phyloP scores from a whole-genome alignment of 2,329 filamentous ascomycete genomes.

The Fusarium scirpi region DNA sequence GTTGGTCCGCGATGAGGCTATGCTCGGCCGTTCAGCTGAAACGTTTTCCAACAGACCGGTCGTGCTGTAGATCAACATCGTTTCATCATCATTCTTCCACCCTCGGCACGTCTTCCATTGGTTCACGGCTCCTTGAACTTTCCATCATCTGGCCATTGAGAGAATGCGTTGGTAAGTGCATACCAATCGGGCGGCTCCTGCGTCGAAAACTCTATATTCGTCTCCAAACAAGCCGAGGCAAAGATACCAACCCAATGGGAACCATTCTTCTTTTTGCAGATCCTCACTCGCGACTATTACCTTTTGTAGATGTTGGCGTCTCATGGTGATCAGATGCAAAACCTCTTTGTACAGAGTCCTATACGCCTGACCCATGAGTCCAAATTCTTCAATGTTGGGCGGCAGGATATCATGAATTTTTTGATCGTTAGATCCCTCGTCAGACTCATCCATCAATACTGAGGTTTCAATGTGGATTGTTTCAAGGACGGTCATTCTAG shows the following conservation, averaged over 20 bases:
- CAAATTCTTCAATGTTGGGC: not conserved
- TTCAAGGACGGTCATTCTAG: not conserved
- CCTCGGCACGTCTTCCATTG: not conserved
- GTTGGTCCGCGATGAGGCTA: not conserved
- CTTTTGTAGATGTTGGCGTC: not conserved
- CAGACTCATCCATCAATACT: not conserved
- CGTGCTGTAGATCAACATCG: not conserved
- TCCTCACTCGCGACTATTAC: not conserved
- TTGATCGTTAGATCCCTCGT: not conserved
- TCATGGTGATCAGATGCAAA: not conserved
- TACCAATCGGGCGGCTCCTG: not conserved
- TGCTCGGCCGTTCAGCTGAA: not conserved
- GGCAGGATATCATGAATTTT: not conserved
- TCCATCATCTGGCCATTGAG: not conserved
- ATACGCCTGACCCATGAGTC: not conserved
- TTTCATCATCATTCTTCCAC: not conserved
- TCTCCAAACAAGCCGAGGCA: not conserved
- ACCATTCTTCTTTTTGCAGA: not conserved
- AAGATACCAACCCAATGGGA: accelerated
- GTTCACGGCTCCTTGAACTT: not conserved
- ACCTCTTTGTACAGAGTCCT: not conserved
- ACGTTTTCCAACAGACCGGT: not conserved
- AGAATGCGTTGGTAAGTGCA: not conserved
- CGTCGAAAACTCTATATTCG: not conserved
- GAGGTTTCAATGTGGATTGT: not conserved